These are phyloP conservation scores for Thozetella sp. DNA, from an alignment of 495 filamentous ascomycete species.

Conservation along the genomic window DNA sequence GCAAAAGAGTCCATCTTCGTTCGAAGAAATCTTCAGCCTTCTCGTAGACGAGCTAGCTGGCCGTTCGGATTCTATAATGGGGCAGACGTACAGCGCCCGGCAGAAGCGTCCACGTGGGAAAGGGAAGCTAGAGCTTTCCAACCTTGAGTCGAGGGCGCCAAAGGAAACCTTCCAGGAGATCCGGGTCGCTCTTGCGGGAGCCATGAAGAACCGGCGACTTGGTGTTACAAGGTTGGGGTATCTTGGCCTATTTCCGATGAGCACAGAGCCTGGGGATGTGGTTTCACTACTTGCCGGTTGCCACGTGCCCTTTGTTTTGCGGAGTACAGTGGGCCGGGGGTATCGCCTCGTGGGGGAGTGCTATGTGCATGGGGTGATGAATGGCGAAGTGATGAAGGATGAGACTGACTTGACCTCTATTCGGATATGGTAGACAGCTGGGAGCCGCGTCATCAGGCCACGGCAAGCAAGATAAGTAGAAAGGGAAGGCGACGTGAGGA, in stretches of 20 bases:
- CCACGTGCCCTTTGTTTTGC: background rate
- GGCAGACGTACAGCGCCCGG: background rate
- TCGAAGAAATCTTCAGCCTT: background rate
- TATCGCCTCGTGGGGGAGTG: slow-evolving; percentile 2
- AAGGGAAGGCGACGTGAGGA: too few species aligned
- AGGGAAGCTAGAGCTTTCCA: background rate
- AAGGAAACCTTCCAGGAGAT: background rate
- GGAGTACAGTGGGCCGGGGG: background rate
- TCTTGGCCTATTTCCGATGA: background rate
- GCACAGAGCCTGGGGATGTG: background rate
- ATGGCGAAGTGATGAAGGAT: background rate
- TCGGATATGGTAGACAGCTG: too few species aligned
- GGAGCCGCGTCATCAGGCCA: too few species aligned
- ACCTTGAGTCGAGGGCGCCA: background rate
- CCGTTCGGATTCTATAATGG: background rate
- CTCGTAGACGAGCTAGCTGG: background rate
- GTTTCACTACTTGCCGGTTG: background rate
- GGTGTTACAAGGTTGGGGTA: background rate
- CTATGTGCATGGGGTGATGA: slow-evolving; percentile 2
- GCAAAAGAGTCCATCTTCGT: background rate
- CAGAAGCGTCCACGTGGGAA: background rate
- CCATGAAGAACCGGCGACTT: background rate
- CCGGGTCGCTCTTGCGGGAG: background rate
- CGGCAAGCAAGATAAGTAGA: too few species aligned
- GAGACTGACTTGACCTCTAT: background rate